Conservation (phyloP, 176 grass and related monocot species). For the Ampelocalamus luodianensis region DNA sequence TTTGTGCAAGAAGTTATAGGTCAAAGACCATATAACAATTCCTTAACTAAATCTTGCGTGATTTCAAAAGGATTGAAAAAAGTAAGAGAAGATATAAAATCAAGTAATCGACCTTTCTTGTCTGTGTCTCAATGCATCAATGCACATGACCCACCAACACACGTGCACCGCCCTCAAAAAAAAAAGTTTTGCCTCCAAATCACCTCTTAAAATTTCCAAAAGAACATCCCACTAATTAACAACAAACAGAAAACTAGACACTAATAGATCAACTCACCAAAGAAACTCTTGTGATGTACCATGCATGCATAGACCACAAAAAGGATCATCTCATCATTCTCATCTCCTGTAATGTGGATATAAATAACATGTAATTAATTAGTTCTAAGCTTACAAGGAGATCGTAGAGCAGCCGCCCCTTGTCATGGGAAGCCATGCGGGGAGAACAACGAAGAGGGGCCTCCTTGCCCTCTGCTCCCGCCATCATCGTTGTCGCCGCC, state of each 20-base stretch:
- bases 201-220: slow-evolving; percentile 31
- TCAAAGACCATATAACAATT: neutral
- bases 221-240: slow-evolving; percentile 23
- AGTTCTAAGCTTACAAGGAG: slow-evolving; percentile 85
- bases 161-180: neutral
- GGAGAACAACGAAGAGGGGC: slow-evolving; percentile 76
- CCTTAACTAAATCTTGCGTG: neutral
- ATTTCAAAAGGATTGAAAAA: slow-evolving; percentile 17
- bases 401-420: slow-evolving; percentile 37
- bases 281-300: slow-evolving; percentile 28
- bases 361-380: slow-evolving; percentile 54
- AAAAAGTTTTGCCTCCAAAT: neutral
- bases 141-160: slow-evolving; percentile 27
- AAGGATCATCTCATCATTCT: slow-evolving; percentile 57
- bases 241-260: neutral
- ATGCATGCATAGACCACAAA: slow-evolving; percentile 38
- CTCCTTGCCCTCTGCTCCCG: slow-evolving; percentile 62
- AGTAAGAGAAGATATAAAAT: slow-evolving; percentile 13
- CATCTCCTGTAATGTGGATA: slow-evolving; percentile 70
- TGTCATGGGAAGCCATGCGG: slow-evolving; percentile 86
- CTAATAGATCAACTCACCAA: slow-evolving; percentile 15
- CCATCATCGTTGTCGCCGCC: slow-evolving; percentile 54
- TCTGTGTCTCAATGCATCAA: slow-evolving; percentile 26
- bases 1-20: neutral
- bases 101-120: slow-evolving; percentile 31